Base-by-base conservation (phyloP, 306 rosid species). In the Prunus padus region DNA sequence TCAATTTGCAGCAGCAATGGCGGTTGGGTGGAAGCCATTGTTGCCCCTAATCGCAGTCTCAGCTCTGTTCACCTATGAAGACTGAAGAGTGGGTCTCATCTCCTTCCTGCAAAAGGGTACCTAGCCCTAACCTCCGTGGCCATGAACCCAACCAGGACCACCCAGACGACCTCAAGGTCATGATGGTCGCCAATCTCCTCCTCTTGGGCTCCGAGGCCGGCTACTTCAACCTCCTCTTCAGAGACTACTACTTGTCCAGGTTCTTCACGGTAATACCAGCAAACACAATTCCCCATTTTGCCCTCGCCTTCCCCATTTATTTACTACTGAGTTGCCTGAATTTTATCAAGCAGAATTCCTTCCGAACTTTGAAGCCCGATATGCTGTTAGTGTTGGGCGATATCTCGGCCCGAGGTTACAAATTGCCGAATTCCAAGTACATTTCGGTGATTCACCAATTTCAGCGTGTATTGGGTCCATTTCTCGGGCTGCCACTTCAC, bases 361-460 rank as follows among this genome's bases (percentile, higher is more conserved):
- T 82, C 71, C 80, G 78, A 62, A 73, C 60, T 67, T 37, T 88
- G 86, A 75, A 82, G 80, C 92, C 92, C 75, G 96, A n/a, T n/a
- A n/a, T n/a, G n/a, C n/a, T n/a, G 61, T 59, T 90, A 16, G 89
- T 90, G 49, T 71, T 90, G 83, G 96, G 96, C 30, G 96, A 90
- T 66, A 80, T 90, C 64, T 87, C 96, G 74, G 90, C 96, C 50
- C 81, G 75, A 51, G 96, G 96, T n/a, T 76, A 81, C 30, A 80
- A 83, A 62, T 77, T 84, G 75, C 82, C 89, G 5, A 83, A 72
- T 71, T 22, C 71, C 76, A 80, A 86, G 55, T 88, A 88, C 89
- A 22, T 26, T 13, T 79, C 89, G 1, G 89, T 88, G 76, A 76
- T 86, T 19, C 88, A 25, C 50, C 88, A 85, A 75, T 84, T 90